phyloP scores from a whole-genome alignment of 768 basidiomycete species.

The Serendipita vermifera region DNA sequence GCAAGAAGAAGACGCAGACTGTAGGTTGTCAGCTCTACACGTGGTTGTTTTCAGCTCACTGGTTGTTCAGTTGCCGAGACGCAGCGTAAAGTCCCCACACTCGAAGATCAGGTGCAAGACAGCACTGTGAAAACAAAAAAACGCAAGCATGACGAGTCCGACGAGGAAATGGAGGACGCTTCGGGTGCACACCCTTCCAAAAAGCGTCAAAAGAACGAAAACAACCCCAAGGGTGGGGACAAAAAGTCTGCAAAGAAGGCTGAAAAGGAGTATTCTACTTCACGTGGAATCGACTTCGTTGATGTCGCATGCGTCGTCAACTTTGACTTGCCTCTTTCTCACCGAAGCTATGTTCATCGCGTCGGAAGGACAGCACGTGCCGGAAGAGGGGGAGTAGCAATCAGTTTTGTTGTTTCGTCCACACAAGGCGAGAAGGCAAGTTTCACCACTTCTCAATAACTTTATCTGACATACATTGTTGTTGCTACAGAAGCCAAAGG shows the following conservation, averaged over 20 bases:
- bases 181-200: conserved; percentile 23
- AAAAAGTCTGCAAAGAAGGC: conserved; percentile 6
- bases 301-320: conserved; percentile 96
- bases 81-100: conserved; percentile 4
- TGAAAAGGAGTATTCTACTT: conserved; percentile 83
- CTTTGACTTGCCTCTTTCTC: conserved; percentile 87
- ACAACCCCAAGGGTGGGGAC: conserved; percentile 28
- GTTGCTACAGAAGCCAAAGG: no score
- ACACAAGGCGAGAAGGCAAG: no score
- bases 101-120: conserved; percentile 5
- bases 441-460: no score
- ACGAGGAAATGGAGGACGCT: background rate
- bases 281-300: conserved; percentile 92
- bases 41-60: no score
- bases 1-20: conserved; percentile 28
- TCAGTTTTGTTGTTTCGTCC: conserved; percentile 64
- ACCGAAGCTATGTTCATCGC: conserved; percentile 85
- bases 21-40: no score
- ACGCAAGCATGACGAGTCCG: conserved; percentile 39
- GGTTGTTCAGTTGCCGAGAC: background rate
- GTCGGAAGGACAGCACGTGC: conserved; percentile 95
- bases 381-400: conserved; percentile 79
- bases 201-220: conserved; percentile 35
- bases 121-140: conserved; percentile 29
- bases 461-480: no score